Percentiles rank a stretch among this genome's conserved stretches.
phyloP scores from a whole-genome alignment of 495 filamentous ascomycete species.

The Xylaria acuta region DNA sequence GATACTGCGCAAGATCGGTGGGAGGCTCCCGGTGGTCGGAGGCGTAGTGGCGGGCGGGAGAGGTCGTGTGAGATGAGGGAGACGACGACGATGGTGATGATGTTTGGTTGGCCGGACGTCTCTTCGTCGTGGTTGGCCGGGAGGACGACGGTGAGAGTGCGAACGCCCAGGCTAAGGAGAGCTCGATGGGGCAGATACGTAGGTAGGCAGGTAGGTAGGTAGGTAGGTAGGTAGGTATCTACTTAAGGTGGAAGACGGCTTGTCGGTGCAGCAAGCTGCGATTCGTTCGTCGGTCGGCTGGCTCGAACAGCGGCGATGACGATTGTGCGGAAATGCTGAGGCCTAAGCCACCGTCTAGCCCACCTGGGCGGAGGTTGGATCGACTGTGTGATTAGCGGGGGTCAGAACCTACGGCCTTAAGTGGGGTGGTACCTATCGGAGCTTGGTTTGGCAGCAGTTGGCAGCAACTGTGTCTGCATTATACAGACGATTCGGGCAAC shows the following conservation, averaged over 20 bases:
- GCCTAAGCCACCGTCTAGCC: conserved; percentile 16
- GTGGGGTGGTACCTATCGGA: background rate
- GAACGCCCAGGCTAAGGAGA: background rate
- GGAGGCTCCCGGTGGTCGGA: conserved; percentile 28
- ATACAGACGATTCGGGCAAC: too few relatives aligned
- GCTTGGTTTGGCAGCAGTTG: background rate
- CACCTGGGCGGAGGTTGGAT: background rate
- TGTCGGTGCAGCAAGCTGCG: conserved; percentile 16
- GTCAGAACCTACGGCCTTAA: too few relatives aligned
- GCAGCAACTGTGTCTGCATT: too few relatives aligned
- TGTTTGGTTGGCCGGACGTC: conserved; percentile 24
- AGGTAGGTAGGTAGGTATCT: background rate
- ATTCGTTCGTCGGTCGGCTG: conserved; percentile 7
- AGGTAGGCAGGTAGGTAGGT: background rate
- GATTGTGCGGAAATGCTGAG: conserved; percentile 12
- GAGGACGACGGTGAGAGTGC: background rate
- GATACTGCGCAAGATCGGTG: conserved; percentile 33
- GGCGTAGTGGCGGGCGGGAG: conserved; percentile 10
- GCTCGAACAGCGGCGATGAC: conserved; percentile 18
- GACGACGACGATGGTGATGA: conserved; percentile 30
- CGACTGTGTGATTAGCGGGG: background rate
- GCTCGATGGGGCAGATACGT: conserved; percentile 7
- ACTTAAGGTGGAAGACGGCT: background rate
- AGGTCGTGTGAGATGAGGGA: conserved; percentile 23
- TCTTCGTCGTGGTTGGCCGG: conserved; percentile 26